Base-by-base conservation (phyloP, 768 basidiomycete genomes). In the Fomitopsis pulvina region DNA sequence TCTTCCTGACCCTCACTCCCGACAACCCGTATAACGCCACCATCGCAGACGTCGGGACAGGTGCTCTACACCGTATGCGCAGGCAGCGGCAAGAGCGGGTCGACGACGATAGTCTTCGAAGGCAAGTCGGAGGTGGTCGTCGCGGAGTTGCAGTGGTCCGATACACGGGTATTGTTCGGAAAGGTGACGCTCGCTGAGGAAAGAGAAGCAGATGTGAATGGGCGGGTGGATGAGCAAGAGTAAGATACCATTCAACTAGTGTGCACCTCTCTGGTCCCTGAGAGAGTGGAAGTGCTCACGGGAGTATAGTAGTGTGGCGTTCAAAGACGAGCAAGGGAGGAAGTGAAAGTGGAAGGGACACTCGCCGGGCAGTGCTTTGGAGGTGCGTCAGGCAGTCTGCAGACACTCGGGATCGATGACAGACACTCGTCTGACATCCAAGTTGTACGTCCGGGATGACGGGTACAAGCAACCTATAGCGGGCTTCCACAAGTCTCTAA, bases 11-110 rank as follows among this genome's bases (percentile, higher is more conserved):
- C 18, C 62, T 75, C 45, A 50, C 63, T 30, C 67, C 65, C 1
- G 72, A 75, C 52, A 72, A 75, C 57, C 73, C 72, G 11, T 68
- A 60, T 54, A 74, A 74, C 56, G 68, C 71, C 28, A 66, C 58
- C 30, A 62, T 76, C 56, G 55, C 56, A 37, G 60, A 68, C 53
- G 52, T 59, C 66, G 21, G 62, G 66, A 25, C 59, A 69, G 54
- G 53, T 64, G 27, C 41, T 68, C n/a, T 74, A 74, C 55, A 58
- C 52, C 20, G 72, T 74, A 21, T 27, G 51, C 20, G 74, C 72
- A 0, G 62, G 67, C 28, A 62, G 66, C 48, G 55, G 62, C 18
- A 56, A 60, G 41, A 53, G 37, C 21, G 45, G 12, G 6, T 65
- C 66, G 8, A 49, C 62, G 28, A 74, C 72, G 4, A 58, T 57